phyloP scores from a whole-genome alignment of 768 basidiomycete species.

The Pulveroboletus sp. region DNA sequence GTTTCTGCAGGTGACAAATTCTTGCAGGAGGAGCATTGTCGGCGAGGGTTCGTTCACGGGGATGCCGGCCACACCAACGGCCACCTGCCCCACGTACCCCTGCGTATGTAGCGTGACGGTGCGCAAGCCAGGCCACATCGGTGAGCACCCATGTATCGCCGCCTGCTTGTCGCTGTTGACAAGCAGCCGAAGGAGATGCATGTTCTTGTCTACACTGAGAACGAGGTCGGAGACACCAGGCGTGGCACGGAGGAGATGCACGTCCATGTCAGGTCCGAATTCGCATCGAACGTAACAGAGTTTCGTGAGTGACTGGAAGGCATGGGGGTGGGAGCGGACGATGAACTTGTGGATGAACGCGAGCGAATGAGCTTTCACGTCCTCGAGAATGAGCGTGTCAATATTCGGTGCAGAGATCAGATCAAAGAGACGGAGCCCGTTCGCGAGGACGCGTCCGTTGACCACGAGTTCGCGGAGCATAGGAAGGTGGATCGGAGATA shows the following conservation, averaged over 20 bases:
- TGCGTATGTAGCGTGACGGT: slow-evolving; percentile 29
- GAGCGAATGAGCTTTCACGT: slow-evolving; percentile 26
- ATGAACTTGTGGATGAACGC: slow-evolving; percentile 28
- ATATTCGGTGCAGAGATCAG: slow-evolving; percentile 30
- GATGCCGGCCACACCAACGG: slow-evolving; percentile 14
- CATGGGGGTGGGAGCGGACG: slow-evolving; percentile 21
- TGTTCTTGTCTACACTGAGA: slow-evolving; percentile 27
- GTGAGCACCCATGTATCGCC: slow-evolving; percentile 21
- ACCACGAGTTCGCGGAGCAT: slow-evolving; percentile 28
- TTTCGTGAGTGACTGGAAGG: slow-evolving; percentile 26
- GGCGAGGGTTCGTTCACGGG: slow-evolving; percentile 29
- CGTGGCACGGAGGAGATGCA: slow-evolving; percentile 29
- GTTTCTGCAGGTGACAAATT: slow-evolving; percentile 20
- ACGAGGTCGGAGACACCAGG: slow-evolving; percentile 31
- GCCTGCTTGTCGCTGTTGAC: slow-evolving; percentile 34
- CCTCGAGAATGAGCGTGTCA: slow-evolving; percentile 29
- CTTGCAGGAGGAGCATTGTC: slow-evolving; percentile 28
- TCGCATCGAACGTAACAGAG: slow-evolving; percentile 30
- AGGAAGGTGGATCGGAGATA: slow-evolving; percentile 21
- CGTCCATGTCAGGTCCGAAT: slow-evolving; percentile 29
- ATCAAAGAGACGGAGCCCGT: slow-evolving; percentile 30
- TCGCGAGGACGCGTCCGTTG: slow-evolving; percentile 27
- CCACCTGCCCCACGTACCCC: slow-evolving; percentile 18
- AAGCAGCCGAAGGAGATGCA: slow-evolving; percentile 29
- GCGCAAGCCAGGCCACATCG: slow-evolving; percentile 27